These are phyloP conservation scores for Cymbopogon citratus DNA, from an alignment of 176 grass and related monocot genomes.

Conservation along the genomic window DNA sequence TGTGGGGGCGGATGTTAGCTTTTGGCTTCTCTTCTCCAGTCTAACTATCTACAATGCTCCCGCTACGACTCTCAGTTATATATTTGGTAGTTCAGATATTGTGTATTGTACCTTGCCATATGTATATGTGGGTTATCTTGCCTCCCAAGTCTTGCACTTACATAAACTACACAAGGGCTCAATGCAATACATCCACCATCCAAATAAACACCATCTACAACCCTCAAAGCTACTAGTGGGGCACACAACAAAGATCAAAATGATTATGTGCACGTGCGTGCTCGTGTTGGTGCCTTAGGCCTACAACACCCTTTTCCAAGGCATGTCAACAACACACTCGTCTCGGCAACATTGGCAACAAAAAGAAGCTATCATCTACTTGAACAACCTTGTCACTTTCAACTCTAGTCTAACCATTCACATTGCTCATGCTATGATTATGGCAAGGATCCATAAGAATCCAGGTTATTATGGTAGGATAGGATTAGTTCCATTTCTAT, in stretches of 20 bases:
- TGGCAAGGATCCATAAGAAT: not conserved
- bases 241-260: not conserved
- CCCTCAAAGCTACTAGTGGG: not conserved
- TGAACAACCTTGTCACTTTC: not conserved
- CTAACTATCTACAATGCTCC: not conserved
- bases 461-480: not conserved
- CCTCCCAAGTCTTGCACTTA: not conserved
- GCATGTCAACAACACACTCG: not conserved
- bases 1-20: too few relatives aligned
- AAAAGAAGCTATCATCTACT: not conserved
- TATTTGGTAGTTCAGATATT: not conserved
- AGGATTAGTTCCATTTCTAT: not conserved
- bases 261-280: not conserved
- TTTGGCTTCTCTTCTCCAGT: not conserved
- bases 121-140: not conserved
- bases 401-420: not conserved
- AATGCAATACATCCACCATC: not conserved
- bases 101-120: not conserved
- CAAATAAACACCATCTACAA: not conserved
- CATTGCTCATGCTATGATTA: not conserved
- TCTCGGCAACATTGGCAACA: not conserved
- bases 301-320: not conserved
- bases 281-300: not conserved
- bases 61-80: not conserved
- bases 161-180: too few relatives aligned